Evolutionary conservation across 495 filamentous ascomycete genomes (phyloP), one percentile per base, ranked within the genome.

Genomic region (Durotheca rogersii): DNA sequence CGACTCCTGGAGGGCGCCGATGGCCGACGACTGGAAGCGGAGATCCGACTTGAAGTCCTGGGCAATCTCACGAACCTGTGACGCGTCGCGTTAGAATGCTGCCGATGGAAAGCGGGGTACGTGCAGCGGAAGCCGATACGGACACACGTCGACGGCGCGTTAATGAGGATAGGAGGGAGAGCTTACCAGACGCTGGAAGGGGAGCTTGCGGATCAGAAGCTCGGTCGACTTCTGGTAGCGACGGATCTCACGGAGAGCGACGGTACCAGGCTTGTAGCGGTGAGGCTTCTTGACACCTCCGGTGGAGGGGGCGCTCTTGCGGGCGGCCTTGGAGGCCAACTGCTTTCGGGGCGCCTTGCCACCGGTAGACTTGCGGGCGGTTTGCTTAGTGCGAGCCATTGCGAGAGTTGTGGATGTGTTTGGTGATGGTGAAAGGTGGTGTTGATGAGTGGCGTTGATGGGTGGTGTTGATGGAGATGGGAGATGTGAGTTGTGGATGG

Each of bases 211-310:
- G 85, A 99, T 99, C 66, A 99, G 76, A 53, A 99, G 92, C 89
- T 99, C 93, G 67, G 93, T 99, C 63, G 90, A 96, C 85, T 99
- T 99, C 85, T 99, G 93, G 86, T 99, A 99, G 70, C 93, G 93
- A 91, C 93, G 94, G 73, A 99, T 99, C 82, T 99, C 93, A 92
- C 93, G 93, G 66, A 99, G 93, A 91, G 93, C 93, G 87, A 99
- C 93, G 80, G 93, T 99, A 91, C 91, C 92, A 72, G 93, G 93
- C 92, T 97, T 99, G 74, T 99, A 99, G 66, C 93, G 86, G 80
- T 97, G 94, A 73, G 93, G 93, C 93, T 99, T 99, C 94, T 99
- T 99, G 87, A 99, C 93, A 77, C 81, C 81, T 57, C 81, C 80
- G 66, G 72, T 81, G 7, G 75, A 80, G 56, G 77, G 74, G 3